Evolutionary conservation across 176 grass and related monocot species (phyloP).

Genomic region (Phoenix roebelenii): DNA sequence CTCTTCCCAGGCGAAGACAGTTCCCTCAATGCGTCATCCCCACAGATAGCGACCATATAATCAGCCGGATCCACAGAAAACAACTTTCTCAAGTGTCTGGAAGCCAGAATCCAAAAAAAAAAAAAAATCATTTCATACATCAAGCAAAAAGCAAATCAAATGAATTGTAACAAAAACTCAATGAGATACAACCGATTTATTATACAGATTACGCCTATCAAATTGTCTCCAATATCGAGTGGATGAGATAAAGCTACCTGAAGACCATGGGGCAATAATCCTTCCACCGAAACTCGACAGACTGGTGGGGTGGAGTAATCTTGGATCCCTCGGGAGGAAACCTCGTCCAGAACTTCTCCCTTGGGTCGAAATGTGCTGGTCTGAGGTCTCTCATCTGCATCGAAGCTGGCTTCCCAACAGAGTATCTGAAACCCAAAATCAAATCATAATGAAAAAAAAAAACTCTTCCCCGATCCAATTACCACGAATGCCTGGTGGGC

Average conservation of each 20-base stretch:
- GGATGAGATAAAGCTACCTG: conserved; percentile 26
- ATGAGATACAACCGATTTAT: no score
- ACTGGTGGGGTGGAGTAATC: conserved; percentile 68
- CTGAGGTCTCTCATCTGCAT: conserved; percentile 49
- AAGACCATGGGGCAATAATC: conserved; percentile 79
- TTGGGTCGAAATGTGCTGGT: conserved; percentile 50
- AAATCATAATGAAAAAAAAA: not conserved
- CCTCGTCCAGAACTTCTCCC: conserved; percentile 73
- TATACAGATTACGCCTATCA: no score
- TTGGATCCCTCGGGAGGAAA: conserved; percentile 84
- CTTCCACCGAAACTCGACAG: conserved; percentile 71
- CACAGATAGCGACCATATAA: conserved; percentile 89
- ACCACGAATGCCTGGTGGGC: no score
- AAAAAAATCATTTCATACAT: not conserved
- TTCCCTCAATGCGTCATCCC: conserved; percentile 51
- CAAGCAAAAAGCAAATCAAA: not conserved
- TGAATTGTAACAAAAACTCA: no score
- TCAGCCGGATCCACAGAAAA: conserved; percentile 76
- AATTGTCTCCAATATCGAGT: no score
- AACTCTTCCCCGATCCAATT: not conserved
- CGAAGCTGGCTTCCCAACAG: conserved; percentile 63
- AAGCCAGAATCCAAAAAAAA: conserved; percentile 2
- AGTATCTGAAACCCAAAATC: conserved; percentile 29
- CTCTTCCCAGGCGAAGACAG: conserved; percentile 79
- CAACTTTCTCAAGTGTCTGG: conserved; percentile 62